Conservation (phyloP, 441 rosid species). For the Populus hybrid region DNA sequence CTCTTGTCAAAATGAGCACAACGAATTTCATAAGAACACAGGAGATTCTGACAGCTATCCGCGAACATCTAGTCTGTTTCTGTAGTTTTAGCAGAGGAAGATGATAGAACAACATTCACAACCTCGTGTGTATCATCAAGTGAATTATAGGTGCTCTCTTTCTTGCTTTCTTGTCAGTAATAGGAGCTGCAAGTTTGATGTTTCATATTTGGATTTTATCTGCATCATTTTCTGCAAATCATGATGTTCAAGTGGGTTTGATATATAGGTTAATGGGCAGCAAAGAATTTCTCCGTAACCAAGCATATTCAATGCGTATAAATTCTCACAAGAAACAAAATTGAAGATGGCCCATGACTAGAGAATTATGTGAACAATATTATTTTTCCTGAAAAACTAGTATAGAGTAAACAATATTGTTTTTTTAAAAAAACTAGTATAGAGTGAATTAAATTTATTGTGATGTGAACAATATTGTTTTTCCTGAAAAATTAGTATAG, state of each 20-base stretch:
- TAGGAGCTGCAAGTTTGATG: not conserved
- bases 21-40: slow-evolving; percentile 83
- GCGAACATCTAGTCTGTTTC: not conserved
- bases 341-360: not conserved
- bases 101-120: not conserved
- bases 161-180: not conserved
- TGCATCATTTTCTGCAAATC: not conserved
- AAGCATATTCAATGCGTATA: not conserved
- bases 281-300: not conserved
- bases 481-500: too few species aligned
- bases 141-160: not conserved
- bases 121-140: not conserved
- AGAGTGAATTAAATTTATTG: too few species aligned
- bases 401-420: too few species aligned
- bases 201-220: not conserved
- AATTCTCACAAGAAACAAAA: not conserved
- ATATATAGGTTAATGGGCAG: too few species aligned
- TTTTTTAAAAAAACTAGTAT: too few species aligned
- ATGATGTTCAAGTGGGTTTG: not conserved
- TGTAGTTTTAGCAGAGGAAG: not conserved
- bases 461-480: too few species aligned
- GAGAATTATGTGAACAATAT: too few species aligned
- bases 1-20: slow-evolving; percentile 61
- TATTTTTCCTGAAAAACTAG: too few species aligned
- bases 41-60: slow-evolving; percentile 35